phyloP scores from a whole-genome alignment of 2,329 filamentous ascomycete species.

The Fusarium beomiforme region DNA sequence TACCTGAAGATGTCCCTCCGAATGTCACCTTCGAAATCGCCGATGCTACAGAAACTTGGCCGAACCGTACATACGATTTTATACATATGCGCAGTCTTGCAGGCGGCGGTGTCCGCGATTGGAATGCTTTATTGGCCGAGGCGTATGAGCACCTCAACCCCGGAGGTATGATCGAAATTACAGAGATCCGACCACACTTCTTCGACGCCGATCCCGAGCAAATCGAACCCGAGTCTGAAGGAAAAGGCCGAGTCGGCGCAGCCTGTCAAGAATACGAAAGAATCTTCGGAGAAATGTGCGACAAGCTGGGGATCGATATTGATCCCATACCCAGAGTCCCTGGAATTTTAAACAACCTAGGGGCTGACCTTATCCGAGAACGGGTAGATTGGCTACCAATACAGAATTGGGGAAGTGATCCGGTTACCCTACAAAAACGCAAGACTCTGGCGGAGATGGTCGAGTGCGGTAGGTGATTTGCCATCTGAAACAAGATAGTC shows the following conservation, averaged over 20 bases:
- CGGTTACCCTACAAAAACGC: slow-evolving; percentile 51
- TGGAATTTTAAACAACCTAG: slow-evolving; percentile 48
- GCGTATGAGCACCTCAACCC: slow-evolving; percentile 54
- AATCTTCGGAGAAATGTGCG: slow-evolving; percentile 43
- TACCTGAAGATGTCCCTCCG: slow-evolving; percentile 59
- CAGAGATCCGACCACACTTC: slow-evolving; percentile 53
- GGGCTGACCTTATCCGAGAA: slow-evolving; percentile 54
- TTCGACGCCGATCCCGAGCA: slow-evolving; percentile 50
- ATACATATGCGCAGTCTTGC: slow-evolving; percentile 56
- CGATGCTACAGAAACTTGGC: slow-evolving; percentile 63
- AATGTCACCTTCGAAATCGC: slow-evolving; percentile 69
- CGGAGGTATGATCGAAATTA: slow-evolving; percentile 57
- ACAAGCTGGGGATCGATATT: slow-evolving; percentile 50
- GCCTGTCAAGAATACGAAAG: slow-evolving; percentile 50
- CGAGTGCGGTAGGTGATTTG: slow-evolving; percentile 46
- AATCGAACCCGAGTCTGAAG: slow-evolving; percentile 21
- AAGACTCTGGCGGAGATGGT: slow-evolving; percentile 50
- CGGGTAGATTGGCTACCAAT: slow-evolving; percentile 55
- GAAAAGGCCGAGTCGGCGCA: slow-evolving; percentile 37
- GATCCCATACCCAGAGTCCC: slow-evolving; percentile 52
- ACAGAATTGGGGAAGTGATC: slow-evolving; percentile 52
- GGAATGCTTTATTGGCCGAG: slow-evolving; percentile 49
- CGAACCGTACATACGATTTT: slow-evolving; percentile 50
- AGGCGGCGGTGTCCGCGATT: slow-evolving; percentile 57
- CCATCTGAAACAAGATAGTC: not conserved